Base-by-base conservation (phyloP, 352 stramenopile genomes). In the Thalassiosira mediterranea region DNA sequence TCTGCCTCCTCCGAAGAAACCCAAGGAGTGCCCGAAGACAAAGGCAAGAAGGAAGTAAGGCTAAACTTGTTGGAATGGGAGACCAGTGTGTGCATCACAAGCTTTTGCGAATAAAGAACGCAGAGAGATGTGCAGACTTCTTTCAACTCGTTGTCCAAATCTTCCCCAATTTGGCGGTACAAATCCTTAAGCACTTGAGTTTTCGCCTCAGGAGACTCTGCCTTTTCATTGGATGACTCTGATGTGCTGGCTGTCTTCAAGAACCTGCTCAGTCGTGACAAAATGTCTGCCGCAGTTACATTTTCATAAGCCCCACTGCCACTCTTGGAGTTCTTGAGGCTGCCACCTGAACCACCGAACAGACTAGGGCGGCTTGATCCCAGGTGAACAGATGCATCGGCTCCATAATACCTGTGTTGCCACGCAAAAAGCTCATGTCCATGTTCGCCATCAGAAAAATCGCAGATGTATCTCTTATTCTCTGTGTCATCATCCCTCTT, bases 391-490 rank as follows among this genome's bases (percentile, higher is more conserved):
- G 82, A 91, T 44, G 88, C 89, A 82, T 94, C 89, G 19, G 84
- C 84, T 4, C 88, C 88, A 78, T 92, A 91, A 69, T 92, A 94
- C 47, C 89, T 69, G 71, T 94, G 89, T 62, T 84, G 76, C 86
- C 87, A 92, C 19, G 84, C 79, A 77, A 93, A 93, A n/a, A 94
- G 66, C 71, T 94, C 89, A 65, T 93, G 83, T 10, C 89, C 89
- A 73, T 93, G 87, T 62, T 94, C 88, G 25, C 80, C 82, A 53
- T 92, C 88, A 44, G 86, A 93, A 70, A 93, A 93, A 70, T 94
- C 89, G 63, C 86, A 90, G 10, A 93, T 72, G 52, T 90, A 91
- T 62, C 59, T 78, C 37, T 91, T 88, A 8, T 31, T 34, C 37
- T 52, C 15, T 40, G 73, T 62, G 49, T 52, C 47, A 48, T 46